Evolutionary conservation across 345 rosid species (phyloP).

Genomic region (Adansonia digitata): DNA sequence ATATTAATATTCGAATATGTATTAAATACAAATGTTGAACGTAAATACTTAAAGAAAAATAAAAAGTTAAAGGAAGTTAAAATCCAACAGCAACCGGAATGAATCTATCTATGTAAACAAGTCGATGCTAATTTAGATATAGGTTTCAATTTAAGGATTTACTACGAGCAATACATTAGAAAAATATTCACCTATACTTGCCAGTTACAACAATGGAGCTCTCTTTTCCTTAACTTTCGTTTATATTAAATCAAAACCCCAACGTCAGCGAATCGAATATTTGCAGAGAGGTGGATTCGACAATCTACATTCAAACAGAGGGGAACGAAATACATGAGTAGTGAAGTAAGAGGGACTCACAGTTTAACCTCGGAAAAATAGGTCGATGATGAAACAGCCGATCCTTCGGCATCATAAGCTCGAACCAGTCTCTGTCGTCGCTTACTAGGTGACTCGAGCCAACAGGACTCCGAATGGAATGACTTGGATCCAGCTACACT

Average conservation of each 20-base stretch:
- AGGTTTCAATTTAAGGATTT: too few species aligned
- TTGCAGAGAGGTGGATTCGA: background rate
- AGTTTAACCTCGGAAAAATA: slow-evolving; percentile 58
- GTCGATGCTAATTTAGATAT: too few species aligned
- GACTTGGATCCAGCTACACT: slow-evolving; percentile 61
- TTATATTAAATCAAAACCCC: background rate
- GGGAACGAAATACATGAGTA: background rate
- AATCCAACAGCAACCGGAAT: too few species aligned
- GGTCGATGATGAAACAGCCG: slow-evolving; percentile 83
- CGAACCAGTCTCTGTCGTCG: slow-evolving; percentile 80
- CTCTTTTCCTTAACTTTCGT: background rate
- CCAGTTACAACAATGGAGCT: background rate
- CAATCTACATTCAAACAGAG: background rate
- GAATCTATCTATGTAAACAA: too few species aligned
- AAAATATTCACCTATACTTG: too few species aligned
- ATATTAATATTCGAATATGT: too few species aligned
- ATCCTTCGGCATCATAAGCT: slow-evolving; percentile 75
- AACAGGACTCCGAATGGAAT: slow-evolving; percentile 83
- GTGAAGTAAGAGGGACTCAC: slow-evolving; percentile 23
- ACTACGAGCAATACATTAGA: too few species aligned
- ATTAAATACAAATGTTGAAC: too few species aligned
- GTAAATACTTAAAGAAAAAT: too few species aligned
- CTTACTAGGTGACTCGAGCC: slow-evolving; percentile 64
- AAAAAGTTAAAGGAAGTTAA: too few species aligned
- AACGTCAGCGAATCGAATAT: background rate